These are phyloP conservation scores for Chalciporus sphaerocephalus DNA, from an alignment of 768 basidiomycete species.

Conservation along the genomic window DNA sequence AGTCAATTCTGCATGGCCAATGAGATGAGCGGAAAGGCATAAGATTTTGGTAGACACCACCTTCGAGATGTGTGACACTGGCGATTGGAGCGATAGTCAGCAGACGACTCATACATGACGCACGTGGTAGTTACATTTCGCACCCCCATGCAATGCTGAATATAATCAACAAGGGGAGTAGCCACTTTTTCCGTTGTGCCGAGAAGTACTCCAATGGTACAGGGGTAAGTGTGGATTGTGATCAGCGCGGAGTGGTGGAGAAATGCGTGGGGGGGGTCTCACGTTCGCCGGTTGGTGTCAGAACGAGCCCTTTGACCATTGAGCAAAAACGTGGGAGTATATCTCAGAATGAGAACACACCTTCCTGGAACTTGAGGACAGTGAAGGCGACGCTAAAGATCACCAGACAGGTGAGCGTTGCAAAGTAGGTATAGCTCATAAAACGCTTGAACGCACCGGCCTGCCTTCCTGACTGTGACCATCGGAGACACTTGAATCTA, in stretches of 20 bases:
- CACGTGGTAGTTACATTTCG: slow-evolving; percentile 56
- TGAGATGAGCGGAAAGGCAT: slow-evolving; percentile 4
- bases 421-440: slow-evolving; percentile 91
- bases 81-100: neutral
- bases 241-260: slow-evolving; percentile 3
- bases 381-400: slow-evolving; percentile 61
- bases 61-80: slow-evolving; percentile 81
- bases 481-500: slow-evolving; percentile 66
- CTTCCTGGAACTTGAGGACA: slow-evolving; percentile 68
- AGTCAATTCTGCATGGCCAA: slow-evolving; percentile 49
- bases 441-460: slow-evolving; percentile 83
- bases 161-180: slow-evolving; percentile 67
- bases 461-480: slow-evolving; percentile 65
- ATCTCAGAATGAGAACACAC: slow-evolving; percentile 30
- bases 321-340: neutral
- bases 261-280: neutral
- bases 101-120: neutral
- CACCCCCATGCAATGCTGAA: slow-evolving; percentile 73
- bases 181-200: slow-evolving; percentile 41
- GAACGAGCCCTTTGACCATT: slow-evolving; percentile 13
- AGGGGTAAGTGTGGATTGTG: slow-evolving; percentile 44
- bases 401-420: slow-evolving; percentile 60
- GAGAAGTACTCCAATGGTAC: slow-evolving; percentile 53
- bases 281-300: slow-evolving; percentile 11
- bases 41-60: slow-evolving; percentile 29